phyloP scores from a whole-genome alignment of 83 land plant species.

The Picea abies region DNA sequence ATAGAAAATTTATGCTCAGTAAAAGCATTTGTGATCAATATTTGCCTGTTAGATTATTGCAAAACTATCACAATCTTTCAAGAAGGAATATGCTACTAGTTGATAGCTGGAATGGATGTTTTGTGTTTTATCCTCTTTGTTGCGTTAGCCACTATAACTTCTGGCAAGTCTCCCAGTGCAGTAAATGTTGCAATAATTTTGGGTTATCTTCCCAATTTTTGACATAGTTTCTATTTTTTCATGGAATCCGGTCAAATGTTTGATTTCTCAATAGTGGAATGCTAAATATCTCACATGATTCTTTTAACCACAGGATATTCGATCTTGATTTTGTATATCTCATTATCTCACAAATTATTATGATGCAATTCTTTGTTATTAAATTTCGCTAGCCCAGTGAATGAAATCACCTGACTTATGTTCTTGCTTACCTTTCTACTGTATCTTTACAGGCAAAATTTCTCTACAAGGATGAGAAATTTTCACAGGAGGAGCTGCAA shows the following conservation, averaged over 20 bases:
- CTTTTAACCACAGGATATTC: not conserved
- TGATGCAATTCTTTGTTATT: not conserved
- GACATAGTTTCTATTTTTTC: not conserved
- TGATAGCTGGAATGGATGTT: not conserved
- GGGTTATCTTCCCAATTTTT: not conserved
- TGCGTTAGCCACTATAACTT: not conserved
- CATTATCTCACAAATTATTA: not conserved
- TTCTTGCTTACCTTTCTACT: not conserved
- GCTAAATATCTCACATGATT: too few species aligned
- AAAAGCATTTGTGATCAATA: not conserved
- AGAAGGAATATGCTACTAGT: not conserved
- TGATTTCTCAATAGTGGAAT: too few species aligned
- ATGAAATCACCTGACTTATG: not conserved
- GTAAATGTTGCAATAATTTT: not conserved
- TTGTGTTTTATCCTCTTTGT: not conserved
- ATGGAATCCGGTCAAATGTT: not conserved
- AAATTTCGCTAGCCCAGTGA: not conserved
- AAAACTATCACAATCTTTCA: not conserved
- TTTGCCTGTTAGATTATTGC: not conserved
- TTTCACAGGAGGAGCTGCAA: conserved; percentile 70
- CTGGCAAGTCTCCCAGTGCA: not conserved
- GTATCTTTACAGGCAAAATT: conserved; percentile 72
- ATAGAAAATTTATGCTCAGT: too few species aligned
- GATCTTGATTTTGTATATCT: not conserved
- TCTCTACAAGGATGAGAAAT: conserved; percentile 72